Conservation (phyloP, 495 filamentous ascomycete genomes). For the Penicillium pulvis region DNA sequence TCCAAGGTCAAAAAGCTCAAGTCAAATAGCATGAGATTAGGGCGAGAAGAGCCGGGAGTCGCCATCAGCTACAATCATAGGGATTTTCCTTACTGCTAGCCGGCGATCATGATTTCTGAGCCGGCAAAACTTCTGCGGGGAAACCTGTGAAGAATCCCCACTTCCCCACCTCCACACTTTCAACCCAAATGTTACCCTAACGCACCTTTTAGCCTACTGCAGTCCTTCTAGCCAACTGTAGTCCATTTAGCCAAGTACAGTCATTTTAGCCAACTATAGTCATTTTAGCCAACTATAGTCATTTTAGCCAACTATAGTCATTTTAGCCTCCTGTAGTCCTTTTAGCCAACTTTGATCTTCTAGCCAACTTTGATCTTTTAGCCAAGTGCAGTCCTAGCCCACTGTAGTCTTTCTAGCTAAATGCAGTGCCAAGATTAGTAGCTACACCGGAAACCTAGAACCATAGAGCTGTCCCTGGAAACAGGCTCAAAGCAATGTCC, state of each 20-base stretch:
- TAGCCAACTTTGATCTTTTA: constrained; percentile 2
- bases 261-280: constrained; percentile 6
- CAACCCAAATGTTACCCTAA: constrained; percentile 1
- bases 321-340: constrained; percentile 5
- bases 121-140: constrained; percentile 14
- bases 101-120: constrained; percentile 6
- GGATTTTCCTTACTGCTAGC: too few species aligned
- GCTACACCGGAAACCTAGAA: constrained; percentile 3
- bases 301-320: constrained; percentile 14
- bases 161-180: constrained; percentile 15
- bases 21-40: background rate
- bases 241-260: constrained; percentile 7
- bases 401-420: constrained; percentile 9
- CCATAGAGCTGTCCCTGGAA: constrained; percentile 8
- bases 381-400: constrained; percentile 4
- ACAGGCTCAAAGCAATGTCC: constrained; percentile 8
- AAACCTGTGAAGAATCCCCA: constrained; percentile 18
- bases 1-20: background rate
- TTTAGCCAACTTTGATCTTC: constrained; percentile 10
- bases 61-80: background rate
- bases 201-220: too few species aligned
- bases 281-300: background rate
- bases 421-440: constrained; percentile 1
- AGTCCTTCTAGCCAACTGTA: constrained; percentile 9
- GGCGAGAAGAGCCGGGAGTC: background rate